Percentiles rank a stretch among this genome's conserved stretches.
These are phyloP conservation scores for Aspergillus pseudotamarii DNA, from an alignment of 2,329 filamentous ascomycete genomes.

Conservation along the genomic window DNA sequence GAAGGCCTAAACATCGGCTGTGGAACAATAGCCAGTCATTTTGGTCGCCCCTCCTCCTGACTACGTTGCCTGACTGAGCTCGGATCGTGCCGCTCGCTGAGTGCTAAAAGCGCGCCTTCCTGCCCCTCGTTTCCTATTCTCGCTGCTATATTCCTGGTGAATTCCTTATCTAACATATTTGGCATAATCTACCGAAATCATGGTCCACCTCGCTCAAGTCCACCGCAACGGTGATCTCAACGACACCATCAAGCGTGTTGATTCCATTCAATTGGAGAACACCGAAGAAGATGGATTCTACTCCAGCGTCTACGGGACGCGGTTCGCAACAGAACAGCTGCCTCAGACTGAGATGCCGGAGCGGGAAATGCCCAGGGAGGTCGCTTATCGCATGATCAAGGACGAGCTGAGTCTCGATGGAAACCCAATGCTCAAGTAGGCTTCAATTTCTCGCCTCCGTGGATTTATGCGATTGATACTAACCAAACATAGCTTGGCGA, in stretches of 20 bases:
- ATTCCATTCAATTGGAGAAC: constrained; percentile 50
- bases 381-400: constrained; percentile 97
- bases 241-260: constrained; percentile 44
- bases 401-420: constrained; percentile 91
- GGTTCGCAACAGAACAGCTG: constrained; percentile 78
- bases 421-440: constrained; percentile 73
- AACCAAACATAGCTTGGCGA: constrained; percentile 66
- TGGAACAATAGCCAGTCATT: constrained; percentile 2
- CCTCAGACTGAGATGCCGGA: constrained; percentile 87
- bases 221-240: constrained; percentile 40
- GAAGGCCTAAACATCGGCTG: background rate
- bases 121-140: background rate
- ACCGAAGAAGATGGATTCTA: constrained; percentile 57
- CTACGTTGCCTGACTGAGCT: background rate
- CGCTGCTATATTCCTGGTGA: background rate
- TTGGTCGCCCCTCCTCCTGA: background rate
- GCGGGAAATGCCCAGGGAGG: constrained; percentile 82
- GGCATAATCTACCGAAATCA: constrained; percentile 18
- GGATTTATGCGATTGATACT: constrained; percentile 6
- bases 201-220: constrained; percentile 47
- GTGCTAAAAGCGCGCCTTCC: constrained; percentile 3
- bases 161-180: background rate
- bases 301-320: constrained; percentile 84
- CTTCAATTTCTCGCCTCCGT: background rate
- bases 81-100: constrained; percentile 1